Percentiles rank a stretch among this genome's conserved stretches.
Conservation (phyloP, 768 basidiomycete species). For the Sporobolomyces pararoseus region DNA sequence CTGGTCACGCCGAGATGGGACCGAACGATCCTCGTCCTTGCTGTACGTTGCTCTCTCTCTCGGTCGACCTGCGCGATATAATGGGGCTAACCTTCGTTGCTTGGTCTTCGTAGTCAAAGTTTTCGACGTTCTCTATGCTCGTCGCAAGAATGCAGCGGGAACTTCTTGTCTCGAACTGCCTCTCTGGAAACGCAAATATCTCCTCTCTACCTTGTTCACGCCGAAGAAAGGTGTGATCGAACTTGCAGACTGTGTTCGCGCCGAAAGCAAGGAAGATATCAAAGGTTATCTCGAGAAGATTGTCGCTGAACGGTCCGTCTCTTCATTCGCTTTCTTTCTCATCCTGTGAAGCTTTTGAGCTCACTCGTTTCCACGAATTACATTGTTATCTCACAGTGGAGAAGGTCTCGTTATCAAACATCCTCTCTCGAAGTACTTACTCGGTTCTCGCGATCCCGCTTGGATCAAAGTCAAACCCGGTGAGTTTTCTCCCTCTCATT, state of each 20-base stretch:
- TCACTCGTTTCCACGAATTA: neutral
- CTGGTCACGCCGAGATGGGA: conserved; percentile 45
- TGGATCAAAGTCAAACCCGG: conserved; percentile 78
- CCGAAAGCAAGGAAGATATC: conserved; percentile 76
- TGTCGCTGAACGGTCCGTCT: conserved; percentile 60
- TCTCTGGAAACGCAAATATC: conserved; percentile 70
- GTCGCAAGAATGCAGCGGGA: conserved; percentile 53
- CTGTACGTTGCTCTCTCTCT: conserved; percentile 58
- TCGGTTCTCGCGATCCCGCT: conserved; percentile 81
- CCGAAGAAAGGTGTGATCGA: conserved; percentile 76
- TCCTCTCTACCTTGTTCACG: conserved; percentile 65
- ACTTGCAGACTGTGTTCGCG: conserved; percentile 66
- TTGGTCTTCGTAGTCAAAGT: conserved; percentile 74
- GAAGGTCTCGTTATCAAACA: conserved; percentile 94
- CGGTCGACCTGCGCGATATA: neutral
- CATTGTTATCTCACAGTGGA: conserved; percentile 55
- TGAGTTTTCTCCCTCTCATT: conserved; percentile 15
- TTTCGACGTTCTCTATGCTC: conserved; percentile 87
- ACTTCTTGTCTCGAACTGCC: conserved; percentile 68
- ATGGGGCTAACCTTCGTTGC: neutral
- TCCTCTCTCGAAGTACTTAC: conserved; percentile 68
- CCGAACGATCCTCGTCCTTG: conserved; percentile 79
- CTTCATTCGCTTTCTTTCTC: neutral
- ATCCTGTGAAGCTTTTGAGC: neutral
- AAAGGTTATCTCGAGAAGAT: conserved; percentile 73